phyloP scores from a whole-genome alignment of 2,329 filamentous ascomycete species.

The Lachnellula hyalina region DNA sequence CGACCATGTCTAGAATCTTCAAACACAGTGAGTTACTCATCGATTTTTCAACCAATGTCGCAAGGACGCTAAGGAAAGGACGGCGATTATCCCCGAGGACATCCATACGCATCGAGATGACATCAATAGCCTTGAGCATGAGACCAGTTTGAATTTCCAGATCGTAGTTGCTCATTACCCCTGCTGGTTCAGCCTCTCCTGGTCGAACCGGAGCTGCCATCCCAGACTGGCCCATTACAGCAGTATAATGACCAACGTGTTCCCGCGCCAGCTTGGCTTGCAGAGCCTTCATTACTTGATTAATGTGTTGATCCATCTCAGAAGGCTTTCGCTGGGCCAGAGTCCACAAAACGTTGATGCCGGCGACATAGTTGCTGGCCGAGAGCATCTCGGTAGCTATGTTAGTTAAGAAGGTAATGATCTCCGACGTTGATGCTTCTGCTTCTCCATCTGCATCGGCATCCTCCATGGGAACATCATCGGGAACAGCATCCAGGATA shows the following conservation, averaged over 20 bases:
- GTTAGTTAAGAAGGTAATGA: conserved; percentile 77
- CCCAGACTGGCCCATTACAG: conserved; percentile 46
- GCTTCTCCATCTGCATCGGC: conserved; percentile 79
- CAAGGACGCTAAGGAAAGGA: conserved; percentile 91
- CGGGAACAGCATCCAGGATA: conserved; percentile 82
- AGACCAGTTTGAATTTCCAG: conserved; percentile 83
- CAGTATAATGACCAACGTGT: conserved; percentile 73
- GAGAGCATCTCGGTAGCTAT: conserved; percentile 84
- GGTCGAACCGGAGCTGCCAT: conserved; percentile 31
- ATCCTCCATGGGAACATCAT: conserved; percentile 67
- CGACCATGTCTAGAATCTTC: conserved; percentile 90
- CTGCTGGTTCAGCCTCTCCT: conserved; percentile 45
- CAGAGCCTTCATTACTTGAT: conserved; percentile 85
- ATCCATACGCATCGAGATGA: conserved; percentile 88
- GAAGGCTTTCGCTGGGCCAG: conserved; percentile 78
- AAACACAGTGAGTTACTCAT: conserved; percentile 80
- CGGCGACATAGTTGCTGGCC: conserved; percentile 74
- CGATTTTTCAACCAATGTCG: conserved; percentile 92
- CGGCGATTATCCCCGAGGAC: conserved; percentile 83
- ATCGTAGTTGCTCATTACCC: conserved; percentile 67
- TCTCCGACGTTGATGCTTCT: conserved; percentile 78
- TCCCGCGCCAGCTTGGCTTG: conserved; percentile 90
- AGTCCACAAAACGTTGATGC: conserved; percentile 91
- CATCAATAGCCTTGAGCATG: conserved; percentile 92
- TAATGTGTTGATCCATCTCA: conserved; percentile 85